These are phyloP conservation scores for Claviceps humidiphila DNA, from an alignment of 2,329 filamentous ascomycete species.

Conservation along the genomic window DNA sequence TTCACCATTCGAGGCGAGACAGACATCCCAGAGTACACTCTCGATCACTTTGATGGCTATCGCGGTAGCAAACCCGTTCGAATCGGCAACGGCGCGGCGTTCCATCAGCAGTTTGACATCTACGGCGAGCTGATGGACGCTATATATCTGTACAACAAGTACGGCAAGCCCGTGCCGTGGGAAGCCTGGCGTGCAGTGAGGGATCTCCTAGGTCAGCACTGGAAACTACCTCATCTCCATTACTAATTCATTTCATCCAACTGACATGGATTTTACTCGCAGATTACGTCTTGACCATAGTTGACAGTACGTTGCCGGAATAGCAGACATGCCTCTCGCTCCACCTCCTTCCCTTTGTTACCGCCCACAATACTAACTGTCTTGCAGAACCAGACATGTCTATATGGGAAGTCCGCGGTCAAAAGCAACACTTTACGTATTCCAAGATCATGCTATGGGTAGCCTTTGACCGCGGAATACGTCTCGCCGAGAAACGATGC, in stretches of 20 bases:
- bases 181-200: slow-evolving; percentile 63
- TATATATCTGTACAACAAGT: slow-evolving; percentile 69
- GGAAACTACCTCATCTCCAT: not conserved
- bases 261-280: not conserved
- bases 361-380: not conserved
- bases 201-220: slow-evolving; percentile 41
- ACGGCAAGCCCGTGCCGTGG: slow-evolving; percentile 63
- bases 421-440: slow-evolving; percentile 66
- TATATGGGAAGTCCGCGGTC: slow-evolving; percentile 68
- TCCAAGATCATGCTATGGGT: slow-evolving; percentile 81
- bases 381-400: slow-evolving; percentile 57
- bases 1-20: slow-evolving; percentile 66
- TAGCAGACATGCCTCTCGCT: not conserved
- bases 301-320: slow-evolving; percentile 31
- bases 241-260: not conserved
- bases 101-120: slow-evolving; percentile 66
- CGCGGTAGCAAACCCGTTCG: slow-evolving; percentile 57
- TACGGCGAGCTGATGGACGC: slow-evolving; percentile 68
- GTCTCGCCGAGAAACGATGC: slow-evolving; percentile 61
- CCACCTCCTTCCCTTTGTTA: not conserved
- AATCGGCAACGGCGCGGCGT: slow-evolving; percentile 65
- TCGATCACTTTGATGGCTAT: slow-evolving; percentile 61
- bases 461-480: slow-evolving; percentile 61
- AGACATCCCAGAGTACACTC: slow-evolving; percentile 57
- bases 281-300: slow-evolving; percentile 59